A percentile compares a stretch with the other conserved stretches of the same genome.
Conservation (phyloP, 345 rosid genomes). For the Rhizophora apiculata region DNA sequence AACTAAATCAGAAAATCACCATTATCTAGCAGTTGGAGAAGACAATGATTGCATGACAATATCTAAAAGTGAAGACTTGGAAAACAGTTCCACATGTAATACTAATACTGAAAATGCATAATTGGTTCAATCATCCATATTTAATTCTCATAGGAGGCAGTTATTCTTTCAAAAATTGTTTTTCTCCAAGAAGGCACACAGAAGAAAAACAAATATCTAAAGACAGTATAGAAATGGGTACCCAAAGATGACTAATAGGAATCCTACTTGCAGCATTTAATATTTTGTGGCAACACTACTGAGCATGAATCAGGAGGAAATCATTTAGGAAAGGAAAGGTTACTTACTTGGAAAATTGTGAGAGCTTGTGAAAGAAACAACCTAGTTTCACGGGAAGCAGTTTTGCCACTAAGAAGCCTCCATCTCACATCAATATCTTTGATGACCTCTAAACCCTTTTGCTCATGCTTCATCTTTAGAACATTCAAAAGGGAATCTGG, state of each 20-base stretch:
- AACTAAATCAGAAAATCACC: background rate
- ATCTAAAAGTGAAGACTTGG: background rate
- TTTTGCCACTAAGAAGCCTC: constrained; percentile 72
- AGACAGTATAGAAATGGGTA: too few relatives aligned
- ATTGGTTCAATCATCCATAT: too few relatives aligned
- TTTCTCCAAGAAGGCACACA: too few relatives aligned
- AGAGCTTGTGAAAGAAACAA: constrained; percentile 61
- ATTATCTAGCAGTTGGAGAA: too few relatives aligned
- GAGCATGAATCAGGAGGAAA: background rate
- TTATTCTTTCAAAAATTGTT: too few relatives aligned
- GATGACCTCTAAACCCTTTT: constrained; percentile 32
- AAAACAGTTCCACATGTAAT: background rate
- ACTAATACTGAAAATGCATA: background rate
- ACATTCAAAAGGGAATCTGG: constrained; percentile 46
- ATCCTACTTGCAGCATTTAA: background rate
- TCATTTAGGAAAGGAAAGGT: background rate
- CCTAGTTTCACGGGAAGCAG: constrained; percentile 50
- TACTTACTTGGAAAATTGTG: constrained; percentile 69
- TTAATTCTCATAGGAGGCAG: too few relatives aligned
- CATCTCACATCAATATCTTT: constrained; percentile 63
- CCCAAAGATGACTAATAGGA: background rate
- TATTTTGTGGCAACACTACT: too few relatives aligned
- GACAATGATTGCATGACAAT: background rate
- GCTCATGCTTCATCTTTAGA: constrained; percentile 48
- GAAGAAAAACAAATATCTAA: too few relatives aligned